These are phyloP conservation scores for Apodospora peruviana DNA, from an alignment of 495 filamentous ascomycete genomes.

Conservation along the genomic window DNA sequence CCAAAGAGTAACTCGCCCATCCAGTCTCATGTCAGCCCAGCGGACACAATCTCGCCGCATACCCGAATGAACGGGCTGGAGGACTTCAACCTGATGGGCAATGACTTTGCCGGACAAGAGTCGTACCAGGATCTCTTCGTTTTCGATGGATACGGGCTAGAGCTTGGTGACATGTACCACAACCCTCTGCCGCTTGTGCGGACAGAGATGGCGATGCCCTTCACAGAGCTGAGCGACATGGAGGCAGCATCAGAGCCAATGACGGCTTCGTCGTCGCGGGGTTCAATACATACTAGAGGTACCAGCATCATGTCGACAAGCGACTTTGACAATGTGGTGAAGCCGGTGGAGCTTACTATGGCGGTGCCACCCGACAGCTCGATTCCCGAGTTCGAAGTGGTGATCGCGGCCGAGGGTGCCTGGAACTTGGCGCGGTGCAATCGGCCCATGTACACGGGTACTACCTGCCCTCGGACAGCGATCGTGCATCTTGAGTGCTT, in stretches of 20 bases:
- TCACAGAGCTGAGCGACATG: constrained; percentile 27
- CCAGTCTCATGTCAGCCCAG: constrained; percentile 25
- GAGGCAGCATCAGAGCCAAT: constrained; percentile 31
- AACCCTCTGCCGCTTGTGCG: constrained; percentile 18
- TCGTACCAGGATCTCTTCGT: constrained; percentile 31
- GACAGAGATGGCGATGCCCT: constrained; percentile 26
- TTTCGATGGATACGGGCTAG: constrained; percentile 24
- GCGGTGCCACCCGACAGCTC: constrained; percentile 15
- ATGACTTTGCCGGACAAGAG: constrained; percentile 22
- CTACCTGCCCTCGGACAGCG: constrained; percentile 50
- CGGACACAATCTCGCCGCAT: constrained; percentile 30
- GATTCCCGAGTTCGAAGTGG: constrained; percentile 44
- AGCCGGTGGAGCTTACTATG: constrained; percentile 25
- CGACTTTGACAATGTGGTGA: constrained; percentile 29
- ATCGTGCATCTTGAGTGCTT: constrained; percentile 53
- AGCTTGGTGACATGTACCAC: constrained; percentile 22
- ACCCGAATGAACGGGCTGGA: constrained; percentile 27
- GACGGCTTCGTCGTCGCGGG: constrained; percentile 29
- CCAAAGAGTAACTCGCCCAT: constrained; percentile 25
- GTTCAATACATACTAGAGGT: constrained; percentile 39
- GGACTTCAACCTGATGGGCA: constrained; percentile 27
- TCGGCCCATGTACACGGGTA: constrained; percentile 41
- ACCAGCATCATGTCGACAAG: constrained; percentile 38
- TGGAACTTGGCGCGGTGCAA: constrained; percentile 58
- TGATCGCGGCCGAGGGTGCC: constrained; percentile 47